phyloP scores from a whole-genome alignment of 306 rosid genomes.

The Rosa lucieae region DNA sequence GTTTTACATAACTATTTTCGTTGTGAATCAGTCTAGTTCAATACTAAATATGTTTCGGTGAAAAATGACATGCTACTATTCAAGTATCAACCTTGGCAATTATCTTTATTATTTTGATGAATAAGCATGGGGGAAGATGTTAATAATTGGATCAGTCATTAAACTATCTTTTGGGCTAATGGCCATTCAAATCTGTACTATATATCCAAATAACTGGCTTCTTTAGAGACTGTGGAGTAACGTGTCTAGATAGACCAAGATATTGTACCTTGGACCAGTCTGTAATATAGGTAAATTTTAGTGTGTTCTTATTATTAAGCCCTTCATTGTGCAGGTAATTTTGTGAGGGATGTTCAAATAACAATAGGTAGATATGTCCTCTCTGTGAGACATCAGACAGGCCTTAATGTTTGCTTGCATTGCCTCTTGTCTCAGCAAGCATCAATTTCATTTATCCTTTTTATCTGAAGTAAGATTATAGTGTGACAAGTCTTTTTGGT shows the following conservation, averaged over 20 bases:
- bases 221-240: neutral
- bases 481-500: slow-evolving; percentile 24
- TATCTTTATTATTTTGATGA: neutral
- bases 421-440: slow-evolving; percentile 25
- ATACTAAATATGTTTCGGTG: slow-evolving; percentile 7
- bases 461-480: slow-evolving; percentile 4
- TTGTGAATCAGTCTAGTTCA: neutral
- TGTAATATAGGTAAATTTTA: slow-evolving; percentile 2
- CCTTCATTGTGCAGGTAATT: slow-evolving; percentile 86
- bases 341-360: slow-evolving; percentile 94
- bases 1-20: neutral
- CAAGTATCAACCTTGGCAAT: neutral
- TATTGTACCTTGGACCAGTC: slow-evolving; percentile 5
- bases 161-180: neutral
- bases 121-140: neutral
- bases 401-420: slow-evolving; percentile 34
- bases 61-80: neutral
- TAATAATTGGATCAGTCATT: neutral
- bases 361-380: slow-evolving; percentile 90
- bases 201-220: neutral
- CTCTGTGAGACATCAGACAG: slow-evolving; percentile 49
- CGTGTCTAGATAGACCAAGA: slow-evolving; percentile 1
- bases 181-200: neutral
- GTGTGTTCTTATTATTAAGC: slow-evolving; percentile 53
- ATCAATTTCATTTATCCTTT: slow-evolving; percentile 24